phyloP scores from a whole-genome alignment of 768 basidiomycete species.

The Tremella yokohamensis region DNA sequence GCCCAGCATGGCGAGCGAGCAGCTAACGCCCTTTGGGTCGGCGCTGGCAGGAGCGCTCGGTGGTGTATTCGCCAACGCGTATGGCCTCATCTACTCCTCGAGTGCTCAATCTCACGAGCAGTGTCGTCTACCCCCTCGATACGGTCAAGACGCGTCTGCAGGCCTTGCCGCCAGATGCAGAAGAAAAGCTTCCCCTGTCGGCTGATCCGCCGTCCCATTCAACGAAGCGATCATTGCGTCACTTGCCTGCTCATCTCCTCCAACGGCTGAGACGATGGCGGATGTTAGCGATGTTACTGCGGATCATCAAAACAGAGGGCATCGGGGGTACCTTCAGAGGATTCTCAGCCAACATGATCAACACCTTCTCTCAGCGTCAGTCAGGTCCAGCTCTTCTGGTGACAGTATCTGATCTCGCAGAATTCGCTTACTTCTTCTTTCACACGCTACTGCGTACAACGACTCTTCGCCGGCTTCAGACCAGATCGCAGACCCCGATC shows the following conservation, averaged over 20 bases:
- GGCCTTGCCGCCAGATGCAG: conserved; percentile 55
- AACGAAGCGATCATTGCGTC: not conserved
- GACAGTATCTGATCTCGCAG: conserved; percentile 53
- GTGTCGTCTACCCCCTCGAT: conserved; percentile 91
- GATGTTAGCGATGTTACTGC: conserved; percentile 65
- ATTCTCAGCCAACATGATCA: conserved; percentile 94
- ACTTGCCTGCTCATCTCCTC: conserved; percentile 6
- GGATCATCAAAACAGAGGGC: conserved; percentile 77
- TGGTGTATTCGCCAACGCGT: conserved; percentile 91
- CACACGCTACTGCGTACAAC: conserved; percentile 80
- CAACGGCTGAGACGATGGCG: conserved; percentile 42
- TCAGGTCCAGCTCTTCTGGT: conserved; percentile 22
- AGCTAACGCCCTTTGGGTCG: conserved; percentile 75
- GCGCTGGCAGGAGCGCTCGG: conserved; percentile 91
- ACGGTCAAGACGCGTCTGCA: conserved; percentile 97
- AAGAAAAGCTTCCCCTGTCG: not conserved
- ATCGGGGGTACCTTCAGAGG: conserved; percentile 79
- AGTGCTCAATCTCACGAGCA: conserved; percentile 43
- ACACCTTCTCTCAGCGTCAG: conserved; percentile 95
- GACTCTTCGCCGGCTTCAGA: conserved; percentile 17
- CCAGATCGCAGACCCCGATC: not conserved
- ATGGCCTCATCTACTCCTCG: conserved; percentile 51
- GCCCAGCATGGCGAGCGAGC: conserved; percentile 12
- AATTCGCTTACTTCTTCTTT: conserved; percentile 99
- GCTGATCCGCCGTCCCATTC: not conserved